Percentiles rank a stretch among this genome's conserved stretches.
Conservation (phyloP, 1,139 yeast species). For the Suhomyces chickasaworum region DNA sequence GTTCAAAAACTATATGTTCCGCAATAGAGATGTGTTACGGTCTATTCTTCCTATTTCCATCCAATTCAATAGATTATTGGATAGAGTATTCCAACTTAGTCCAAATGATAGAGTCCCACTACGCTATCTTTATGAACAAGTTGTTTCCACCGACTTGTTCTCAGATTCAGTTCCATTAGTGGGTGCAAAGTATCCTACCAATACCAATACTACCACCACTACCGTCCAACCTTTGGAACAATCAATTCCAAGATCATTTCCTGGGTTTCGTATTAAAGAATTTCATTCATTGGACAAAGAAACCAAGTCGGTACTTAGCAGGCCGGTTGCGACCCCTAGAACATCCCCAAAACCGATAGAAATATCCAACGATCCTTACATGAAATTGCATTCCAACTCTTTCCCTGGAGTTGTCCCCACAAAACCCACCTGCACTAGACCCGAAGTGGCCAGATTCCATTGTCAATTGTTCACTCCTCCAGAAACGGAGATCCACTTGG, state of each 20-base stretch:
- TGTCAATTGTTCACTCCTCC: slow-evolving; percentile 15
- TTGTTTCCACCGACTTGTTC: slow-evolving; percentile 45
- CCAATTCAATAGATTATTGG: slow-evolving; percentile 59
- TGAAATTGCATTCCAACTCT: not conserved
- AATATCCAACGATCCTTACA: not conserved
- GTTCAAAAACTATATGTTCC: slow-evolving; percentile 47
- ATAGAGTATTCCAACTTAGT: slow-evolving; percentile 56
- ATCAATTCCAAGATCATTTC: slow-evolving; percentile 4
- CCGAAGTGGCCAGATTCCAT: not conserved
- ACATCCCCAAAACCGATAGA: not conserved
- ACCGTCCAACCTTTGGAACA: not conserved
- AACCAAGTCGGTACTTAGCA: not conserved
- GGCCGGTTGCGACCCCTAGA: slow-evolving; percentile 1
- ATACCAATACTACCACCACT: too few relatives aligned
- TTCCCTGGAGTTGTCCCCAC: not conserved
- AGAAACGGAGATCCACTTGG: slow-evolving; percentile 10
- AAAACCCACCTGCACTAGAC: not conserved
- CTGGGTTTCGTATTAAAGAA: slow-evolving; percentile 1
- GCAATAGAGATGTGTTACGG: slow-evolving; percentile 30
- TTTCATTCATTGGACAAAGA: not conserved
- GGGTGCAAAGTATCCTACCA: slow-evolving; percentile 1
- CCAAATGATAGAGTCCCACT: slow-evolving; percentile 66
- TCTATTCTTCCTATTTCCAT: slow-evolving; percentile 65
- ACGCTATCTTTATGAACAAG: slow-evolving; percentile 44
- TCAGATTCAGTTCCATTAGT: slow-evolving; percentile 22